A percentile compares a stretch with the other conserved stretches of the same genome.
Evolutionary conservation across 495 filamentous ascomycete genomes (phyloP).

Genomic region (Penicillium cataractarum): DNA sequence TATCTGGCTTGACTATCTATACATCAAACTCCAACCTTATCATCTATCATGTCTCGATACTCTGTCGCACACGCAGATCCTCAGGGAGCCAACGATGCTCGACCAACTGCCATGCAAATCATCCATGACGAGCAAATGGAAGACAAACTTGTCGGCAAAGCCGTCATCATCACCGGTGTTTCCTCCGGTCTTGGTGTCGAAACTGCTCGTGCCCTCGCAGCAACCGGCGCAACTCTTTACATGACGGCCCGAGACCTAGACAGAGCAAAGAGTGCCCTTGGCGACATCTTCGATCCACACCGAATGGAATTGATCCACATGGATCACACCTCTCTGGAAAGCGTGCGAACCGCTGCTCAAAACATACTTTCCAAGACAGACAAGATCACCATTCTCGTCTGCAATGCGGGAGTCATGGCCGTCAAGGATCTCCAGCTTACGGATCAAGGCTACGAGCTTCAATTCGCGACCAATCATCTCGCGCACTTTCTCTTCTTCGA

Average conservation of each 20-base stretch:
- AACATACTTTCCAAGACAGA: constrained; percentile 41
- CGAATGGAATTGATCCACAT: constrained; percentile 35
- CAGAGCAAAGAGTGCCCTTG: constrained; percentile 39
- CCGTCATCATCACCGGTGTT: constrained; percentile 54
- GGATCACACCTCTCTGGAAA: constrained; percentile 47
- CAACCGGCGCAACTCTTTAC: constrained; percentile 55
- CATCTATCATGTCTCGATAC: constrained; percentile 29
- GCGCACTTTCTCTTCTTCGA: constrained; percentile 56
- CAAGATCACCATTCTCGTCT: constrained; percentile 52
- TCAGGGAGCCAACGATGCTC: constrained; percentile 55
- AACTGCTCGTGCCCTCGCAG: constrained; percentile 49
- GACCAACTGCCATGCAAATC: constrained; percentile 59
- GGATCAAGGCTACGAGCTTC: constrained; percentile 49
- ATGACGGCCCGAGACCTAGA: constrained; percentile 45
- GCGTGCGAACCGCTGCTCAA: constrained; percentile 44
- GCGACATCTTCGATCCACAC: constrained; percentile 32
- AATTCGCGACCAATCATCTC: constrained; percentile 55
- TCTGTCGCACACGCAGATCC: constrained; percentile 42
- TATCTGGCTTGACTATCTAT: not conserved
- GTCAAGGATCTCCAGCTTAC: constrained; percentile 39
- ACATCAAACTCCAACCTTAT: not conserved
- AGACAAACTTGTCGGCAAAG: constrained; percentile 46
- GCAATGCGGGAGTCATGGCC: constrained; percentile 55
- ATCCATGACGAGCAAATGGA: constrained; percentile 52
- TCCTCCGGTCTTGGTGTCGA: constrained; percentile 60